Evolutionary conservation across 768 basidiomycete species (phyloP).

Genomic region (Boletus edulis): DNA sequence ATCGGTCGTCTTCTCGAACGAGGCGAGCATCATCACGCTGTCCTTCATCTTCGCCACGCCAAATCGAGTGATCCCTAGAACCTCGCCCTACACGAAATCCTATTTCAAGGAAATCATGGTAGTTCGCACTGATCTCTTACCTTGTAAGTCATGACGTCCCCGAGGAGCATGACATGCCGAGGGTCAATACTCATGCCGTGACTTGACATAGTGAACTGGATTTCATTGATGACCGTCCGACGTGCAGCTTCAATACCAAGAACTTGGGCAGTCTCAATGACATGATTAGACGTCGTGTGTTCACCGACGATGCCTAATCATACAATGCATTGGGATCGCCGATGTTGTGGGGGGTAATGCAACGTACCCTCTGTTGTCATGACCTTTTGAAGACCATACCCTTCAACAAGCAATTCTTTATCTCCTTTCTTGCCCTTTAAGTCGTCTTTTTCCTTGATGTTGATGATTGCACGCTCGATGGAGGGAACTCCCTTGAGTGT

Average conservation of each 20-base stretch:
- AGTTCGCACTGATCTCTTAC: conserved; percentile 34
- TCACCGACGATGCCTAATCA: conserved; percentile 83
- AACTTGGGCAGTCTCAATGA: conserved; percentile 93
- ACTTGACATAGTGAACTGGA: conserved; percentile 94
- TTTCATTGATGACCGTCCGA: conserved; percentile 92
- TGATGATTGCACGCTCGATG: conserved; percentile 92
- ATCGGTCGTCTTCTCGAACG: conserved; percentile 99
- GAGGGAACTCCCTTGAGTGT: conserved; percentile 70
- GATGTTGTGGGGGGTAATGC: background rate
- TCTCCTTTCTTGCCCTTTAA: conserved; percentile 77
- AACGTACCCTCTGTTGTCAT: conserved; percentile 91
- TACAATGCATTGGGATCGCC: background rate
- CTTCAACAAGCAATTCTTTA: conserved; percentile 93
- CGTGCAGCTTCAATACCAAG: conserved; percentile 98
- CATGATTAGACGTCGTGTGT: conserved; percentile 92
- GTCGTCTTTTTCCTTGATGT: conserved; percentile 88
- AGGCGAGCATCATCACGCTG: conserved; percentile 97
- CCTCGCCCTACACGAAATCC: conserved; percentile 70
- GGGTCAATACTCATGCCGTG: conserved; percentile 99
- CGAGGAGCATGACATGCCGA: conserved; percentile 96
- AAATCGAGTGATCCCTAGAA: conserved; percentile 96
- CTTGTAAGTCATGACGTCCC: conserved; percentile 99
- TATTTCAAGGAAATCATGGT: background rate
- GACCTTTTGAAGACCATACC: conserved; percentile 93
- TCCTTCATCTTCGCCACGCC: conserved; percentile 99